Conservation (phyloP, 2,329 filamentous ascomycete genomes). For the Dactylellina cionopaga region DNA sequence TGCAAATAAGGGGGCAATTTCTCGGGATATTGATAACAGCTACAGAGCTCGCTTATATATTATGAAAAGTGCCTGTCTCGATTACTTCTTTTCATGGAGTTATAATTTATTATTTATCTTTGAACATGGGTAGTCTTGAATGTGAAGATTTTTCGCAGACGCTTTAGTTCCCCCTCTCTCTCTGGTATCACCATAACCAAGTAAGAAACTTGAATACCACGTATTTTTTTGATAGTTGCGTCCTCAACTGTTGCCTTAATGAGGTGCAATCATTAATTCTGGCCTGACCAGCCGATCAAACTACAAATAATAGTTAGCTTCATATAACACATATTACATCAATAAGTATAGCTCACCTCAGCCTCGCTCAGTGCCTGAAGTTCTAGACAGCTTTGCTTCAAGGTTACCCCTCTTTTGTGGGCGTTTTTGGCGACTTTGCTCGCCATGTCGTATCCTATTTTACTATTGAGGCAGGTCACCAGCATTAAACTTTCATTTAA, state of each 20-base stretch:
- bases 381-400: constrained; percentile 94
- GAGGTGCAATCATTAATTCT: constrained; percentile 92
- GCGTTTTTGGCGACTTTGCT: constrained; percentile 98
- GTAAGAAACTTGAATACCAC: no score
- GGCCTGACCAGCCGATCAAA: constrained; percentile 90
- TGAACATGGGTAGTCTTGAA: no score
- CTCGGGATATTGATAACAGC: no score
- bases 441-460: constrained; percentile 97
- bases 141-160: no score
- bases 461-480: constrained; percentile 95
- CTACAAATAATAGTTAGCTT: constrained; percentile 45
- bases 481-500: constrained; percentile 98
- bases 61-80: not conserved
- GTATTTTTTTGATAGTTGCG: not conserved
- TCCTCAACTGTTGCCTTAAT: constrained; percentile 56
- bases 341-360: constrained; percentile 63
- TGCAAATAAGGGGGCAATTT: no score
- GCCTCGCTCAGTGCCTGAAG: constrained; percentile 85
- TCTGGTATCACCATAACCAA: not conserved
- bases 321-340: not conserved
- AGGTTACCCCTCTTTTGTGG: constrained; percentile 94
- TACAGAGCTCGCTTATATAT: not conserved
- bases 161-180: not conserved
- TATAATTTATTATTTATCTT: no score
- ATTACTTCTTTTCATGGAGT: no score